phyloP scores from a whole-genome alignment of 2,329 filamentous ascomycete genomes.

The Colletotrichum coccodes region DNA sequence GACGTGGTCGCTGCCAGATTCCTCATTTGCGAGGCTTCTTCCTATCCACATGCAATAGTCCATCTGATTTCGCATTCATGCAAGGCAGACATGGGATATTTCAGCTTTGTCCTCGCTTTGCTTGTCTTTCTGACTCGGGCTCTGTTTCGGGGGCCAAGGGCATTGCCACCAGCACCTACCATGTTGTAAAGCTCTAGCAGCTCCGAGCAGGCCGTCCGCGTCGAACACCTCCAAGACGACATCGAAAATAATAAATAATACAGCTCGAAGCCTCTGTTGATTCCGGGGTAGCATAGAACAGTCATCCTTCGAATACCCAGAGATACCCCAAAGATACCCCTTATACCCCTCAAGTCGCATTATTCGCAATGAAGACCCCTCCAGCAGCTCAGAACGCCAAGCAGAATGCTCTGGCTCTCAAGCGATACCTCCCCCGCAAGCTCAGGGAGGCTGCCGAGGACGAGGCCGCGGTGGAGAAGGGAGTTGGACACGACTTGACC shows the following conservation, averaged over 20 bases:
- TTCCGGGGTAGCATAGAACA: constrained; percentile 26
- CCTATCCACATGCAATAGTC: constrained; percentile 24
- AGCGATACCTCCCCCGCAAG: constrained; percentile 31
- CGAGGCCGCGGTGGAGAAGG: constrained; percentile 33
- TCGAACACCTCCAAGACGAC: constrained; percentile 1
- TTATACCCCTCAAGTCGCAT: constrained; percentile 14
- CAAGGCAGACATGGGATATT: constrained; percentile 25
- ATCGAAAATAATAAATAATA: constrained; percentile 32
- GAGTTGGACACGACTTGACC: constrained; percentile 28
- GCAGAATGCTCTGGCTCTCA: constrained; percentile 30
- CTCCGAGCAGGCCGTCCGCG: constrained; percentile 25
- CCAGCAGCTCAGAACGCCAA: constrained; percentile 30
- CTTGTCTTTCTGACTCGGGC: constrained; percentile 23
- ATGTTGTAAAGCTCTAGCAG: constrained; percentile 33
- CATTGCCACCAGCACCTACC: constrained; percentile 32
- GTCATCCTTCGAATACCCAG: constrained; percentile 29
- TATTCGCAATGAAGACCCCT: constrained; percentile 24
- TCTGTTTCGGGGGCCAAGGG: constrained; percentile 30
- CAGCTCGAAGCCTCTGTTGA: constrained; percentile 9
- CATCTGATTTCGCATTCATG: constrained; percentile 31
- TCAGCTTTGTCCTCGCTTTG: constrained; percentile 33
- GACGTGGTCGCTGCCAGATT: constrained; percentile 21
- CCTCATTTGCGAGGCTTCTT: constrained; percentile 14
- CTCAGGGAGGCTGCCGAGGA: constrained; percentile 30
- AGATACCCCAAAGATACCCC: constrained; percentile 29